phyloP scores from a whole-genome alignment of 768 basidiomycete genomes.

The Leccinum pellstonianum region DNA sequence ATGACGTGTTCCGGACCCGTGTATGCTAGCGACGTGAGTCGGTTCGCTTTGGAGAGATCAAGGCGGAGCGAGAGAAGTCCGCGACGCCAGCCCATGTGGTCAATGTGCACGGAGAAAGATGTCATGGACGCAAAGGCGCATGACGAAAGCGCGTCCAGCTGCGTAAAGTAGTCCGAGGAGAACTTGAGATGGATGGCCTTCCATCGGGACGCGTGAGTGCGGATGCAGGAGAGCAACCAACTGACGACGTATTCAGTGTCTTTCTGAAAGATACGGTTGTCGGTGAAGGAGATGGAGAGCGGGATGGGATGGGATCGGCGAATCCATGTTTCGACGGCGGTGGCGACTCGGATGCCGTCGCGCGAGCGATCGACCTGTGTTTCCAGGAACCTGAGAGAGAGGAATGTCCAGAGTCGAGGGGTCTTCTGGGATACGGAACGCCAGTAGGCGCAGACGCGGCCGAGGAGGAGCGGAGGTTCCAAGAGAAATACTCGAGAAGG shows the following conservation, averaged over 20 bases:
- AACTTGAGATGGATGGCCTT: constrained; percentile 27
- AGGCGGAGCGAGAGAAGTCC: constrained; percentile 20
- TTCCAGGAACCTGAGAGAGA: constrained; percentile 26
- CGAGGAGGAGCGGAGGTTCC: constrained; percentile 26
- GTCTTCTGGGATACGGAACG: constrained; percentile 16
- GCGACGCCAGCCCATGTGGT: constrained; percentile 30
- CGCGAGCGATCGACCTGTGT: constrained; percentile 20
- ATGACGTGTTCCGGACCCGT: constrained; percentile 25
- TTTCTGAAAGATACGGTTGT: constrained; percentile 26
- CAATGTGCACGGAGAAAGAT: constrained; percentile 24
- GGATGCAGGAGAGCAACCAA: constrained; percentile 21
- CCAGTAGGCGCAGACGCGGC: constrained; percentile 28
- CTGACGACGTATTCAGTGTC: constrained; percentile 23
- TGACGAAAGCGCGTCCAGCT: constrained; percentile 17
- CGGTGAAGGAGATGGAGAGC: constrained; percentile 27
- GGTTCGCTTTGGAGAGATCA: constrained; percentile 19
- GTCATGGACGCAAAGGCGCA: constrained; percentile 23
- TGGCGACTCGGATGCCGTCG: constrained; percentile 15
- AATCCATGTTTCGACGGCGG: constrained; percentile 25
- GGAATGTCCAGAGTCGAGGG: constrained; percentile 27
- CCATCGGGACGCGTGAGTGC: constrained; percentile 22
- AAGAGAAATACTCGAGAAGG: constrained; percentile 2
- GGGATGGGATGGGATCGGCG: constrained; percentile 19
- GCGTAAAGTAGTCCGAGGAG: constrained; percentile 28
- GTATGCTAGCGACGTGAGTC: constrained; percentile 23